phyloP scores from a whole-genome alignment of 2,329 filamentous ascomycete species.

The Venturia pyrina region DNA sequence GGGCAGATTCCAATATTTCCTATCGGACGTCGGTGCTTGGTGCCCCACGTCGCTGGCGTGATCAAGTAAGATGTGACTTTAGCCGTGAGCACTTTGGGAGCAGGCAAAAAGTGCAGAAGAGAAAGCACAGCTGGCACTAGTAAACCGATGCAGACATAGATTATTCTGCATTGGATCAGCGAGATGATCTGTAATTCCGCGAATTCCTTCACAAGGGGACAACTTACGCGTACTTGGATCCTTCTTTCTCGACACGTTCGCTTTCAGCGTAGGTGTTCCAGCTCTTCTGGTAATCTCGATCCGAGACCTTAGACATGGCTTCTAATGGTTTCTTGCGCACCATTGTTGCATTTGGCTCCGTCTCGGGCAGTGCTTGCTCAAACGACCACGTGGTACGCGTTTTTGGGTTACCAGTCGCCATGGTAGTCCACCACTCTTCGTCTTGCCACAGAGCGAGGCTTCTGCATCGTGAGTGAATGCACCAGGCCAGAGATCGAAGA shows the following conservation, averaged over 20 bases:
- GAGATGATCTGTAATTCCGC: not conserved
- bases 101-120: constrained; percentile 20
- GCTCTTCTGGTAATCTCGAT: not conserved
- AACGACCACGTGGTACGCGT: not conserved
- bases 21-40: constrained; percentile 17
- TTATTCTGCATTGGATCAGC: constrained; percentile 10
- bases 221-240: not conserved
- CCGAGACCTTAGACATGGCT: not conserved
- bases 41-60: not conserved
- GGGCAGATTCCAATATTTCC: constrained; percentile 18
- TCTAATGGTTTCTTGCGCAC: not conserved
- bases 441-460: constrained; percentile 14
- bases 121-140: constrained; percentile 21
- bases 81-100: constrained; percentile 17
- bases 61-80: constrained; percentile 16
- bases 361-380: not conserved
- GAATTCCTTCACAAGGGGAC: too few relatives aligned
- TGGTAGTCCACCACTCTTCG: constrained; percentile 14
- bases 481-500: constrained; percentile 17
- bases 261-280: not conserved
- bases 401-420: not conserved
- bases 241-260: not conserved
- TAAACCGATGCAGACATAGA: constrained; percentile 20
- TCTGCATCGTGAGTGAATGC: constrained; percentile 15
- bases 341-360: not conserved